These are phyloP conservation scores for Leccinum subtestaceum DNA, from an alignment of 768 basidiomycete genomes.

Conservation along the genomic window DNA sequence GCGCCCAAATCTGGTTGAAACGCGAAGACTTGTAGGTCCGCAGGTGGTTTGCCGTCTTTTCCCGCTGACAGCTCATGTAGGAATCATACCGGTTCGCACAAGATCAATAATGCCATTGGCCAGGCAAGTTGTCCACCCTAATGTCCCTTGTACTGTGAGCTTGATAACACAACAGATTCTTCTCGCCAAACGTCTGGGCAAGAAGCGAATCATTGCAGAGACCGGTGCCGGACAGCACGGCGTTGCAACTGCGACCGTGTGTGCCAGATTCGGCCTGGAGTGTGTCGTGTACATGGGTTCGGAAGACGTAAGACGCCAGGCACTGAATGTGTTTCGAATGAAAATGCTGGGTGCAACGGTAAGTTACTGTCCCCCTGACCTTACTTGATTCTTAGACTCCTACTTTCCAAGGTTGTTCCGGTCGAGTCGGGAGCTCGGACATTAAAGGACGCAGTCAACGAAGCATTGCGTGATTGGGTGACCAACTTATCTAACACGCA, in stretches of 20 bases:
- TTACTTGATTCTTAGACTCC: not conserved
- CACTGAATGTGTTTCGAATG: conserved; percentile 96
- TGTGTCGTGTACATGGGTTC: conserved; percentile 98
- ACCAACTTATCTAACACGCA: conserved; percentile 92
- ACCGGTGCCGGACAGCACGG: conserved; percentile 99
- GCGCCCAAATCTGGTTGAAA: conserved; percentile 97
- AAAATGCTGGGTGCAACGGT: conserved; percentile 95
- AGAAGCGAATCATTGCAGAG: conserved; percentile 97
- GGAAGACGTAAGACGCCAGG: conserved; percentile 94
- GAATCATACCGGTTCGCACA: conserved; percentile 98
- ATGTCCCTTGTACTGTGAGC: not conserved
- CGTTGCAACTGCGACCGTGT: conserved; percentile 97
- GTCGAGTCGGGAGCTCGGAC: conserved; percentile 93
- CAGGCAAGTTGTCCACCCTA: conserved; percentile 51
- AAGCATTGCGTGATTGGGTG: conserved; percentile 98
- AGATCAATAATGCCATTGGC: conserved; percentile 98
- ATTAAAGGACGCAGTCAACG: conserved; percentile 97
- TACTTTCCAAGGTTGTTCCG: conserved; percentile 69
- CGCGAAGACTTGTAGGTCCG: conserved; percentile 78
- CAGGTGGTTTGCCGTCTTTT: not conserved
- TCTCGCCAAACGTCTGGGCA: conserved; percentile 90
- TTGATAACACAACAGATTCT: conserved; percentile 60
- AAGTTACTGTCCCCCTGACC: not conserved
- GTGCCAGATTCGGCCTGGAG: conserved; percentile 93
- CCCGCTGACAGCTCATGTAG: conserved; percentile 36